Base-by-base conservation (phyloP, 1,139 yeast species). In the Candida neerlandica region DNA sequence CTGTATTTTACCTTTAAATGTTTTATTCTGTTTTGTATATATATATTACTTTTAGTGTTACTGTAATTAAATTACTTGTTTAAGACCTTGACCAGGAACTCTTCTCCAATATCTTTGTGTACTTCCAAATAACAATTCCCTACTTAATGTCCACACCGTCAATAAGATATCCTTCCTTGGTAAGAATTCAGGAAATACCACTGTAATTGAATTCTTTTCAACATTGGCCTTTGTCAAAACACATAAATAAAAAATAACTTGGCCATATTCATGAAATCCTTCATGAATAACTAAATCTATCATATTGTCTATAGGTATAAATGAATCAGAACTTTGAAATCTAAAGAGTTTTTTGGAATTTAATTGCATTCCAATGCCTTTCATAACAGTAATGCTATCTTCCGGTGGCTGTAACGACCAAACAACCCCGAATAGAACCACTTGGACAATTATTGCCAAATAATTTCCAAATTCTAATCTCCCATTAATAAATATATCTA, bases 221-320 rank as follows among this genome's bases (percentile, higher is more conserved):
- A 19, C 21, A 56, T 59, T 65, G 45, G 63, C 70, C 63, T 71
- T 75, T n/a, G 82, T 75, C 41, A 85, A 67, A 6, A 85, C 69
- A 47, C 86, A 80, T 62, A 86, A 65, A 59, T 85, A 85, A 59
- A 76, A 84, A 1, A 85, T 71, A 7, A 84, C 89, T 60, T 80
- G 82, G 14, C 80, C 80, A 55, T 82, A 78, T 6, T 84, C 82
- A 53, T 73, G 76, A 59, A 85, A 85, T 1, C 87, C 90, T 61
- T 86, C 92, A 58, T 85, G 85, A 30, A 86, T 81, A 0, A 84
- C 81, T 26, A 85, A 62, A 61, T 85, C 89, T 4, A 80, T 75
- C 46, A 85, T 75, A 42, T 70, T 69, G 43, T 75, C 79, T 38
- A 75, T 66, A 0, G 89, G 85, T 12, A 84, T 72, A 58, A 85